Base-by-base conservation (phyloP, 805 yeast species). In the Lachancea fermentati region DNA sequence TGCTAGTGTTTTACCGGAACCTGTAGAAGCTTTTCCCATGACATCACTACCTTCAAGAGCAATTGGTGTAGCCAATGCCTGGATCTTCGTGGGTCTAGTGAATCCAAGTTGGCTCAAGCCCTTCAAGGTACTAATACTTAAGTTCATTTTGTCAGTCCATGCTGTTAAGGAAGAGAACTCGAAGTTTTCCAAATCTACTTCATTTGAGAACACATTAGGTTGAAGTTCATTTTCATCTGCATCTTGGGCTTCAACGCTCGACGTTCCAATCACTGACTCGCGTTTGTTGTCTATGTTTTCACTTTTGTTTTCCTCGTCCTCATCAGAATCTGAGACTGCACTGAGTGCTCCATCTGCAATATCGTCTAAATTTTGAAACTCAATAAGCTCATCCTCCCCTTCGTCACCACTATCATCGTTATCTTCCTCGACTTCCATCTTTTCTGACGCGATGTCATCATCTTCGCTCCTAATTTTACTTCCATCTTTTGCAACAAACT, bases 1-100 rank as follows among this genome's bases (percentile, higher is more conserved):
- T 0, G 98, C 99, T 43, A 89, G 68, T 0, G 98, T 93, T 59
- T 93, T 93, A 71, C 98, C 98, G 1, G 96, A 85, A 60, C 98
- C 98, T 1, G 98, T 93, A 8, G 93, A 82, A 12, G 98, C 98
- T 57, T 91, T 93, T 41, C 98, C 98, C 49, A 93, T 79, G 3
- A 93, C 76, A 63, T 93, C 97, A 26, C 70, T 72, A 4, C 89
- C 94, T 19, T 70, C 68, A 11, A 86, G 43, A 2, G 91, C 86
- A 19, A 71, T 53, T 2, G 97, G 96, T 40, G 93, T 80, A 7
- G 91, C 70, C 42, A 67, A 66, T 44, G 69, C 72, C 63, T 93
- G 98, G 55, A 93, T 88, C 25, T 81, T 85, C 0, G 97, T 89
- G 7, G 98, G 98, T 16, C 67, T 62, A 1, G 49, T 54, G 60